Conservation (phyloP, 345 rosid genomes). For the Pseudoturritis turrita region DNA sequence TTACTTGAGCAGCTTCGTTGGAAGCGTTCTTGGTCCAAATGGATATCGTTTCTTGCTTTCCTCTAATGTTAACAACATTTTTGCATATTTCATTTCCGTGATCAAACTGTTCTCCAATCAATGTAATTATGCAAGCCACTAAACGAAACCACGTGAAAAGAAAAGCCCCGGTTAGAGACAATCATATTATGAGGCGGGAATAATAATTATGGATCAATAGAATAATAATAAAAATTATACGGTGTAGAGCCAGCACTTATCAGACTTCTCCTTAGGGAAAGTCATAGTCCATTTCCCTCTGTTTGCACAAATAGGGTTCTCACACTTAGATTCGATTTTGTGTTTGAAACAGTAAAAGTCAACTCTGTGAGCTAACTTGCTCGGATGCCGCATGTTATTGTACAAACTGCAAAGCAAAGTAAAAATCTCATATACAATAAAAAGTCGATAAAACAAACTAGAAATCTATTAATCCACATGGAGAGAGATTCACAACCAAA, state of each 20-base stretch:
- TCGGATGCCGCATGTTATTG: too few species aligned
- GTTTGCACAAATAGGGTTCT: slow-evolving; percentile 88
- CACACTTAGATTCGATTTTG: slow-evolving; percentile 92
- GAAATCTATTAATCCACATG: not conserved
- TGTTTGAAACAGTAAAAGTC: slow-evolving; percentile 88
- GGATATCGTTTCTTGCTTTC: slow-evolving; percentile 55
- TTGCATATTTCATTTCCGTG: slow-evolving; percentile 95
- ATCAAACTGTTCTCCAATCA: slow-evolving; percentile 95
- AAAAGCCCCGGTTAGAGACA: not conserved
- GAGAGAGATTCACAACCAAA: not conserved
- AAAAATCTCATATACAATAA: not conserved
- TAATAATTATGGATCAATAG: not conserved
- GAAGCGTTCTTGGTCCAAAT: slow-evolving; percentile 93
- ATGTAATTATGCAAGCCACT: slow-evolving; percentile 76
- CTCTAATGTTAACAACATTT: slow-evolving; percentile 71
- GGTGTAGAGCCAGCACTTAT: slow-evolving; percentile 90
- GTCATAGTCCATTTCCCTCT: slow-evolving; percentile 92
- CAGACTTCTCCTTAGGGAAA: slow-evolving; percentile 34
- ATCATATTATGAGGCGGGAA: too few species aligned
- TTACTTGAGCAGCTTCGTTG: slow-evolving; percentile 85
- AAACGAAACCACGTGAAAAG: not conserved
- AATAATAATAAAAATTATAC: slow-evolving; percentile 36
- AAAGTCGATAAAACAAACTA: too few species aligned
- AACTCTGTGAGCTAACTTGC: slow-evolving; percentile 56
- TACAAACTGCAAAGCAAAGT: slow-evolving; percentile 48